Percentiles rank a stretch among this genome's conserved stretches.
These are phyloP conservation scores for Gossypium raimondii DNA, from an alignment of 345 rosid species.

Conservation along the genomic window DNA sequence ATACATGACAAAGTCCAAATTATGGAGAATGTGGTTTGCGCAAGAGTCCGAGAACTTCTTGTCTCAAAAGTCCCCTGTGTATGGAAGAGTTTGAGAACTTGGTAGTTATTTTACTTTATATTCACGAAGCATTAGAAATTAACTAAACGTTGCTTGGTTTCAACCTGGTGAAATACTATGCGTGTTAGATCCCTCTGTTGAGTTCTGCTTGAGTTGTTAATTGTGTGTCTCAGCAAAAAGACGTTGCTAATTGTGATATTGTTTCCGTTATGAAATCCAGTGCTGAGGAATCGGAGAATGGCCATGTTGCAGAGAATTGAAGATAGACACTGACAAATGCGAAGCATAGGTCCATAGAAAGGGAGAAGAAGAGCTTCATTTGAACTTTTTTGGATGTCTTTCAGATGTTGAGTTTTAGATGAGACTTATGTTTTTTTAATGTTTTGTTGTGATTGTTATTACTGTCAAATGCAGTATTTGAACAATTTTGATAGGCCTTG, in stretches of 20 bases:
- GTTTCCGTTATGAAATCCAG: conserved; percentile 23
- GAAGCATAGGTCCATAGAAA: neutral
- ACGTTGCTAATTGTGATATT: neutral
- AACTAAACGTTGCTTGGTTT: neutral
- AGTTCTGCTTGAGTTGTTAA: neutral
- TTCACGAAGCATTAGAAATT: no score
- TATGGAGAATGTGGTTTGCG: neutral
- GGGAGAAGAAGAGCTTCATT: conserved; percentile 4
- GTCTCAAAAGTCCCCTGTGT: neutral
- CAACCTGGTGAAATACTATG: neutral
- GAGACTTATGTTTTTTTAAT: conserved; percentile 15
- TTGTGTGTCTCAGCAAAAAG: neutral
- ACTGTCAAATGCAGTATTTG: conserved; percentile 19
- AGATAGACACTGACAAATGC: conserved; percentile 12
- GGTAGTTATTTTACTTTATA: neutral
- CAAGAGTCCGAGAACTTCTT: neutral
- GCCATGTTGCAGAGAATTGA: conserved; percentile 14
- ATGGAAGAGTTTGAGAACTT: neutral
- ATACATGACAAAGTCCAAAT: neutral
- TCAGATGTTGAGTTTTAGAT: conserved; percentile 17
- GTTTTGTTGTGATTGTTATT: conserved; percentile 13
- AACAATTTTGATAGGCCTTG: conserved; percentile 42
- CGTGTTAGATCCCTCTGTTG: neutral
- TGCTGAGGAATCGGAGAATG: conserved; percentile 27
- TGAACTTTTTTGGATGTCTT: conserved; percentile 15